Base-by-base conservation (phyloP, 768 basidiomycete genomes). In the Tylopilus felleus region DNA sequence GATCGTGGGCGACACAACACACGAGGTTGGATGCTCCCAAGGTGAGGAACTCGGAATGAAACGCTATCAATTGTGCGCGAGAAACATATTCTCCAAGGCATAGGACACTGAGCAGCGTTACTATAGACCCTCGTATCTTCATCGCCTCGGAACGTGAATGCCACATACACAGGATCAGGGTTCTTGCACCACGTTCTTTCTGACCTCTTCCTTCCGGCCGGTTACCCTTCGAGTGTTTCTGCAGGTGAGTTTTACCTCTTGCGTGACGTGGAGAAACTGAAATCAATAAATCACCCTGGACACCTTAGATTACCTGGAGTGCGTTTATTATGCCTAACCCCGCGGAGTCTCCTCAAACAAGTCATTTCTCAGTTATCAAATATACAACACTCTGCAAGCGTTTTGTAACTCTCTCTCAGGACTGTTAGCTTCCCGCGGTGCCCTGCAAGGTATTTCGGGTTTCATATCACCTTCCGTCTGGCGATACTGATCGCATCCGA, bases 351-450 rank as follows among this genome's bases (percentile, higher is more conserved):
- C n/a, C 63, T 55, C 28, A 51, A 33, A 16, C n/a, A 10, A 38
- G 9, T 50, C 7, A 12, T 21, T 19, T 57, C 47, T 42, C 60
- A 87, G 85, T 55, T 88, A 85, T 60, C 85, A 88, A 63, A 70
- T 83, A 14, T 76, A 80, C 59, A 87, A 88, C 57, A 82, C 82
- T 0, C 51, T 85, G 5, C 86, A 88, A 66, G 83, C 85, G 3
- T 87, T 86, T 58, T 87, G 84, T 62, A 87, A 81, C 61, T 84
- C 86, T 0, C 68, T 88, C 3, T 80, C 85, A 0, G 75, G 82
- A 0, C 70, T 88, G 25, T 61, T 88, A 19, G 82, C 86, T 1
- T 86, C 85, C 8, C 74, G 86, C 58, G 85, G 86, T 16, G 78
- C 84, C 4, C 71, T 89, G 7, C 83, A 88, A 77, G 86, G 85